A percentile compares a stretch with the other conserved stretches of the same genome.
Evolutionary conservation across 2,329 filamentous ascomycete genomes (phyloP).

Genomic region (Akanthomyces lecanii): DNA sequence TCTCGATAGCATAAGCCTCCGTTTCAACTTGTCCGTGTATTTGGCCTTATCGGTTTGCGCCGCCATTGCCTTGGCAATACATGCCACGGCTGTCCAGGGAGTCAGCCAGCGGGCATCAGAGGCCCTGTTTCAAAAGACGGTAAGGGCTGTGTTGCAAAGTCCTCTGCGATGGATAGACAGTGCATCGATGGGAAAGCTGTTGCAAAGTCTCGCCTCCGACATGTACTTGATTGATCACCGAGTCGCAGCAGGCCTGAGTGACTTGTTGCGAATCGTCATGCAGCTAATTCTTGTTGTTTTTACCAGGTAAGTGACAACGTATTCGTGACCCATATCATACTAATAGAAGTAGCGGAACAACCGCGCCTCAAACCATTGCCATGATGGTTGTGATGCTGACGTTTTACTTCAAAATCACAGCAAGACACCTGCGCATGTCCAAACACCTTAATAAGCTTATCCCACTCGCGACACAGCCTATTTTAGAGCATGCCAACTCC

Average conservation of each 20-base stretch:
- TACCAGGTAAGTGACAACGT: not conserved
- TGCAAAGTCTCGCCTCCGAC: conserved; percentile 14
- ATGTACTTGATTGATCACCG: conserved; percentile 16
- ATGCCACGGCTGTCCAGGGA: conserved; percentile 5
- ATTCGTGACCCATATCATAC: not conserved
- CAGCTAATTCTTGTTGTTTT: conserved; percentile 34
- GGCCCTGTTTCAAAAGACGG: not conserved
- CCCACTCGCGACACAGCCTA: conserved; percentile 6
- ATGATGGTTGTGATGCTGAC: conserved; percentile 3
- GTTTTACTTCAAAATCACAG: conserved; percentile 6
- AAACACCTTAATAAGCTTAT: conserved; percentile 13
- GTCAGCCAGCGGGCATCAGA: conserved; percentile 14
- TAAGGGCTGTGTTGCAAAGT: not conserved
- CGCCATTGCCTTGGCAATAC: conserved; percentile 1
- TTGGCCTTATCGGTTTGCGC: conserved; percentile 7
- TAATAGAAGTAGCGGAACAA: not conserved
- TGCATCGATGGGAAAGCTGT: not conserved
- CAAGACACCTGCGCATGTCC: conserved; percentile 3
- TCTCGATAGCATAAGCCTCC: not conserved
- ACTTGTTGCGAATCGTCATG: conserved; percentile 2
- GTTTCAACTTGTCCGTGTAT: conserved; percentile 9
- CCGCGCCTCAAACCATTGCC: not conserved
- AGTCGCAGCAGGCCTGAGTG: conserved; percentile 5
- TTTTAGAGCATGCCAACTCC: conserved; percentile 15
- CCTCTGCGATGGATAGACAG: conserved; percentile 16